Conservation (phyloP, 768 basidiomycete species). For the Lyophyllum atratum region DNA sequence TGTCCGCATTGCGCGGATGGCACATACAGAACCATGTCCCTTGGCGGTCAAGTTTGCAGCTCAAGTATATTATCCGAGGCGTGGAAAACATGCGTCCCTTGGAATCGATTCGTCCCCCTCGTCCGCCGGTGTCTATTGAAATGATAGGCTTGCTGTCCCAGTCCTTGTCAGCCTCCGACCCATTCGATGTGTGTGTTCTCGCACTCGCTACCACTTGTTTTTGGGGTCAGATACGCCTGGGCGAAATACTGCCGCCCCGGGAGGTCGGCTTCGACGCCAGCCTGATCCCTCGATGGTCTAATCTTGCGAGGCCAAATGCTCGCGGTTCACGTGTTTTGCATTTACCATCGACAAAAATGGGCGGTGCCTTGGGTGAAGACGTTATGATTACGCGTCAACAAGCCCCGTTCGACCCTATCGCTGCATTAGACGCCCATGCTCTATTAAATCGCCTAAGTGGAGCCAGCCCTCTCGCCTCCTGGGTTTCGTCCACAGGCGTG, state of each 20-base stretch:
- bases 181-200: no score
- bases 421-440: neutral
- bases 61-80: slow-evolving; percentile 25
- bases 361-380: neutral
- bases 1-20: slow-evolving; percentile 32
- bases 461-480: neutral
- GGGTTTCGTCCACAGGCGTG: neutral
- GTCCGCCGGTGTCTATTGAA: slow-evolving; percentile 18
- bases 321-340: neutral
- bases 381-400: neutral
- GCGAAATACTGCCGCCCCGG: slow-evolving; percentile 26
- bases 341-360: neutral
- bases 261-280: neutral
- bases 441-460: neutral
- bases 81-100: slow-evolving; percentile 24
- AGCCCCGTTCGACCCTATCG: neutral
- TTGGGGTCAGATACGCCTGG: slow-evolving; percentile 33
- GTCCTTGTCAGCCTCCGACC: slow-evolving; percentile 9
- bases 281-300: neutral
- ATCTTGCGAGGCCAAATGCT: neutral
- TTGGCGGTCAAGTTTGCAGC: slow-evolving; percentile 20
- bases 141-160: slow-evolving; percentile 18
- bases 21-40: slow-evolving; percentile 25
- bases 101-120: slow-evolving; percentile 3
- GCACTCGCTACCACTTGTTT: slow-evolving; percentile 27